Evolutionary conservation across 2,329 filamentous ascomycete genomes (phyloP), one percentile per base, ranked within the genome.

Genomic region (Thelonectria rubi): DNA sequence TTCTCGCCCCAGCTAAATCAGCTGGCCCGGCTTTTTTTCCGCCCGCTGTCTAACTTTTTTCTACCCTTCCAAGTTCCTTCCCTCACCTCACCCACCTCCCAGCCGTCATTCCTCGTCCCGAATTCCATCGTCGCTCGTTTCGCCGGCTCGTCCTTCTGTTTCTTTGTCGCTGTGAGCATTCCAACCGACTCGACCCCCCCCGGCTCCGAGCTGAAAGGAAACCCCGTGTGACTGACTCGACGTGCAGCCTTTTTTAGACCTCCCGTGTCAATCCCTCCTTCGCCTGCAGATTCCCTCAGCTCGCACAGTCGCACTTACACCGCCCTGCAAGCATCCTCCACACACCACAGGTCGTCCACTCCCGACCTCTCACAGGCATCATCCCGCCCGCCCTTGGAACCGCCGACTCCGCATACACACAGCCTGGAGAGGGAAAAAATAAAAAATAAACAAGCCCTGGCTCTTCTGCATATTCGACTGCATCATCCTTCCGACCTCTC

Each of bases 341-440:
- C 70, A 71, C 69, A 71, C 69, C 69, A 69, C 69, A 5, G 24
- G 7, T 7, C 26, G 26, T 8, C 26, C 24, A 24, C 7, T 24
- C 67, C 68, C 57, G 57, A 65, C 64, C 66, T 56, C 63, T 61
- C 67, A 69, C 63, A 67, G 64, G 65, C 69, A 71, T 64, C 69
- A 71, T 67, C 57, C 59, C 58, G 53, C 60, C 60, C 50, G 56
- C 53, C 32, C 47, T 48, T 60, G 46, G 42, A 52, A 50, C 47
- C 47, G 7, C 20, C 47, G 58, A 61, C 58, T 61, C 58, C 58
- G 58, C 58, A 47, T 45, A 39, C 43, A 43, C 24, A 47, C n/a
- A n/a, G n/a, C n/a, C n/a, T 21, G 8, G 39, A 20, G 10, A 24
- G 32, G 20, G 42, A 58, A 24, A 30, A 59, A 51, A 47, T 39